These are phyloP conservation scores for Sequoiadendron giganteum DNA, from an alignment of 75 land plant genomes.

Conservation along the genomic window DNA sequence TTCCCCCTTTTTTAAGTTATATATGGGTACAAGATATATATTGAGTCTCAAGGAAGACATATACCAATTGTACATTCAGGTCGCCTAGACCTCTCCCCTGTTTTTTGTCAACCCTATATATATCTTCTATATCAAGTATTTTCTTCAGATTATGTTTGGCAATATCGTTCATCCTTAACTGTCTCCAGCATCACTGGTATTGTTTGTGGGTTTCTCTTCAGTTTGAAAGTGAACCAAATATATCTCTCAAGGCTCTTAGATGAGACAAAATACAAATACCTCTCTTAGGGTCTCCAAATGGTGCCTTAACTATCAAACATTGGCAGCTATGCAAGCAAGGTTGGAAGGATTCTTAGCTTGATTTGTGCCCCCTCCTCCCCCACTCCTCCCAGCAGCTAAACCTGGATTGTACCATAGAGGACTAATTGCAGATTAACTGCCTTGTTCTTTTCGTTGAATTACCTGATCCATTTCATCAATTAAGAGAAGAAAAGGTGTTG, in stretches of 20 bases:
- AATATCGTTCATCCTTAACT: background rate
- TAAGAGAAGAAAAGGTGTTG: no score
- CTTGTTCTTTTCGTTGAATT: no score
- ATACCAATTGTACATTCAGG: background rate
- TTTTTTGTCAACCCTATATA: background rate
- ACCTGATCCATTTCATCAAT: no score
- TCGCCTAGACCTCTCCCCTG: background rate
- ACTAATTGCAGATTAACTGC: no score
- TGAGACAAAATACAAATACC: no score
- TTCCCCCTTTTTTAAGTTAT: background rate
- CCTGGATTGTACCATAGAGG: no score
- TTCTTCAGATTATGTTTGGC: background rate
- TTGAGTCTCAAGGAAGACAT: background rate
- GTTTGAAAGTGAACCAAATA: background rate
- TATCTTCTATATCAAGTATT: background rate
- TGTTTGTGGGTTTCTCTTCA: background rate
- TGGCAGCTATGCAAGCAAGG: background rate
- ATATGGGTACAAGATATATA: background rate
- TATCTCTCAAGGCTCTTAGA: background rate
- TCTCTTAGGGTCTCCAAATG: background rate
- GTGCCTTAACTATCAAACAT: background rate
- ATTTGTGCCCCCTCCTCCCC: background rate
- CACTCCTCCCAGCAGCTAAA: background rate
- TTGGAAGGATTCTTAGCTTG: background rate
- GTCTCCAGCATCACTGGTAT: background rate